Evolutionary conservation across 352 stramenopile genomes (phyloP).

Genomic region (Phytophthora citrophthora): DNA sequence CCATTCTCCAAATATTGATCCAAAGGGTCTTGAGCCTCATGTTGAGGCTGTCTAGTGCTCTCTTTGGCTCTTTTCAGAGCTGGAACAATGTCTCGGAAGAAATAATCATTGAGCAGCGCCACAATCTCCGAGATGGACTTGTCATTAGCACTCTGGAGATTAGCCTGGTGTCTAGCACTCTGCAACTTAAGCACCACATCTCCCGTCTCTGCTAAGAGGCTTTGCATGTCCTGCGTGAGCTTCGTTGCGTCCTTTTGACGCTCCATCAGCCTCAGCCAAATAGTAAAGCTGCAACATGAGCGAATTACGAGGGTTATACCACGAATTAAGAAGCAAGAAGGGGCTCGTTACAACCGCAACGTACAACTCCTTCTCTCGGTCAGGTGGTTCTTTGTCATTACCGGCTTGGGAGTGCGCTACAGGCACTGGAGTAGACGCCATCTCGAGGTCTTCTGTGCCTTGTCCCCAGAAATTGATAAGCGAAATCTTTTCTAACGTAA

Average conservation of each 20-base stretch:
- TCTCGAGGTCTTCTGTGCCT: neutral
- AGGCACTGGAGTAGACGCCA: constrained; percentile 3
- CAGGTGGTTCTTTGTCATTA: neutral
- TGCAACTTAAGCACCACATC: constrained; percentile 2
- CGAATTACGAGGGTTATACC: constrained; percentile 9
- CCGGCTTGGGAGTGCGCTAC: neutral
- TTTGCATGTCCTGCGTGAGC: constrained; percentile 22
- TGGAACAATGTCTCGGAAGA: constrained; percentile 34
- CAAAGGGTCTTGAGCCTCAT: constrained; percentile 23
- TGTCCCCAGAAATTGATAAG: constrained; percentile 10
- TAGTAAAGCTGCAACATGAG: constrained; percentile 29
- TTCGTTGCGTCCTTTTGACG: constrained; percentile 19
- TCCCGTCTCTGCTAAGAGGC: neutral
- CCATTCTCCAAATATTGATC: constrained; percentile 41
- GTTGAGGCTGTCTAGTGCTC: neutral
- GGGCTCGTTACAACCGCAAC: neutral
- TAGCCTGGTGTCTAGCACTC: constrained; percentile 18
- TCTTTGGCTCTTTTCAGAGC: constrained; percentile 30
- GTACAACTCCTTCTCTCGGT: constrained; percentile 38
- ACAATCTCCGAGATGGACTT: constrained; percentile 26
- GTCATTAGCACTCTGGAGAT: constrained; percentile 27
- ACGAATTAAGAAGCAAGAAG: neutral
- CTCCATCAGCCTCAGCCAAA: constrained; percentile 50
- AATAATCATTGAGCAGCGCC: constrained; percentile 29
- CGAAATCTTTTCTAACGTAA: neutral